Base-by-base conservation (phyloP, 2,329 filamentous ascomycete species). In the Penicillium sp. region DNA sequence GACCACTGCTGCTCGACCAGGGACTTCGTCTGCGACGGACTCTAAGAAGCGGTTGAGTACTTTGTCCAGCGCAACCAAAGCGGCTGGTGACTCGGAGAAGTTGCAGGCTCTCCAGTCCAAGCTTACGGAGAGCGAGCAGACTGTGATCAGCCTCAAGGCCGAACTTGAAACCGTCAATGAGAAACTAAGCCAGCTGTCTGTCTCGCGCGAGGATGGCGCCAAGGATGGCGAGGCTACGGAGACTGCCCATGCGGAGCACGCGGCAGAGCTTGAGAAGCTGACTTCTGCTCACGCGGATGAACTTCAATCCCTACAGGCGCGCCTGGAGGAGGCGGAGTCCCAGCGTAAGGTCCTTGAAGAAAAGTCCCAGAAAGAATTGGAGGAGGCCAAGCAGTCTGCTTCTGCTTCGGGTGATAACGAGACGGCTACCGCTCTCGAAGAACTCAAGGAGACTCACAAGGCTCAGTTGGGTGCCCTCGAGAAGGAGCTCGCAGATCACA, bases 1-100 rank as follows among this genome's bases (percentile, higher is more conserved):
- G 10, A 51, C 62, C 9, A 47, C 60, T 24, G 52, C 62, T 6
- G 29, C 57, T 1, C 56, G 59, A 35, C 54, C 64, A 27, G 27
- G 54, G 6, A 49, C 60, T 15, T 57, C 65, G 7, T 60, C 61
- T 4, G 50, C 60, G 6, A 52, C 58, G 1, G 66, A 64, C 20
- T 61, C 66, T 3, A 69, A 64, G 47, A 73, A 69, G 55, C 61
- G 70, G 29, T 50, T 71, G 48, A 73, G 70, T 59, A 68, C 69
- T 0, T 58, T 64, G 9, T 43, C 58, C 45, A 56, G 60, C 4
- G 57, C 62, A n/a, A 54, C 61, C 10, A 54, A 54, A 28, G 52
- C 59, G n/a, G 53, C 60, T 9, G 65, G 64, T 13, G 62, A 67
- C 25, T 54, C 63, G 0, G 63, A 66, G 46, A 71, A 72, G 53